A percentile compares a stretch with the other conserved stretches of the same genome.
Evolutionary conservation across 2,329 filamentous ascomycete genomes (phyloP).

Genomic region (Aspergillus texensis): DNA sequence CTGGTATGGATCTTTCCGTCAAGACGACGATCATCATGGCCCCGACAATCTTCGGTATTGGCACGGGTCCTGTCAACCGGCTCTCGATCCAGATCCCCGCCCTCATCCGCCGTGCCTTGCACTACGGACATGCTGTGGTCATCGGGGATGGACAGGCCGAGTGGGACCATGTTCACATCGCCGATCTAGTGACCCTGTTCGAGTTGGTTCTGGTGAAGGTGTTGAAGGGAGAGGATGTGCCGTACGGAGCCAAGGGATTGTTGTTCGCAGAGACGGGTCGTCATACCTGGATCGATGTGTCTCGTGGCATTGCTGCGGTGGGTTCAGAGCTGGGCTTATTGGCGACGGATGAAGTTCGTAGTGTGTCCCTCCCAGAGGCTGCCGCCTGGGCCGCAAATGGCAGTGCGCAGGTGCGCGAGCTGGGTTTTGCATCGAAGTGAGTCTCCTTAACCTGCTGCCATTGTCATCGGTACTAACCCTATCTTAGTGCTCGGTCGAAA

Average conservation of each 20-base stretch:
- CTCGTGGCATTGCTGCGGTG: conserved; percentile 5
- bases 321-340: not conserved
- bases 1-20: conserved; percentile 44
- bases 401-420: not conserved
- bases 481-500: not conserved
- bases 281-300: conserved; percentile 38
- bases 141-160: conserved; percentile 41
- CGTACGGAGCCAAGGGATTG: not conserved
- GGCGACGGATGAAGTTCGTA: not conserved
- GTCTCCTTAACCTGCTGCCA: not conserved
- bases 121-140: conserved; percentile 33
- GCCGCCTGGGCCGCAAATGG: not conserved
- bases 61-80: conserved; percentile 30
- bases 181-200: conserved; percentile 49
- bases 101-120: conserved; percentile 34
- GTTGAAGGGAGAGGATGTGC: conserved; percentile 33
- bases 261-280: conserved; percentile 48
- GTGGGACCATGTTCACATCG: conserved; percentile 52
- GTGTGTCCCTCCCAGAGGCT: not conserved
- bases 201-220: conserved; percentile 34
- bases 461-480: too few species aligned
- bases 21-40: conserved; percentile 52
- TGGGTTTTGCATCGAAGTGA: not conserved
- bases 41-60: conserved; percentile 51
- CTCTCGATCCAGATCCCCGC: conserved; percentile 48